Evolutionary conservation across 148 eudicot species (phyloP).

Genomic region (Fagopyrum esculentum): DNA sequence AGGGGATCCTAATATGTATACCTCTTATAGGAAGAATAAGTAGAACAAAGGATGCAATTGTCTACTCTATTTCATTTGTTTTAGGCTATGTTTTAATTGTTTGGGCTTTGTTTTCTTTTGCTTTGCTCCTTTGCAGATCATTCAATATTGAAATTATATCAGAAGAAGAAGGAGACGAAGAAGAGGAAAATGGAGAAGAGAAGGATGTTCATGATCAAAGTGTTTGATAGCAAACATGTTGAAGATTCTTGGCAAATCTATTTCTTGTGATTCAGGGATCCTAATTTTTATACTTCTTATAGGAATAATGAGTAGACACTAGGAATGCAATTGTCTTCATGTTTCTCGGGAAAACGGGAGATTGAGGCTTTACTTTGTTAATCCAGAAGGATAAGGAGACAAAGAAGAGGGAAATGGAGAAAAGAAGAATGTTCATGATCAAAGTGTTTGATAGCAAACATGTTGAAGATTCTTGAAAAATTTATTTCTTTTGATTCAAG

Average conservation of each 20-base stretch:
- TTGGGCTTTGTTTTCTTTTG: no score
- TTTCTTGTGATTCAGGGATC: background rate
- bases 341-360: no score
- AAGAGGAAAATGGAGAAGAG: background rate
- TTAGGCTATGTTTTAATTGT: no score
- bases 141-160: background rate
- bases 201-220: background rate
- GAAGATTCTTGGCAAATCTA: background rate
- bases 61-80: background rate
- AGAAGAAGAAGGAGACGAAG: conserved; percentile 7
- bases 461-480: no score
- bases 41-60: background rate
- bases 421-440: no score
- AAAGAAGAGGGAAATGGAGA: no score
- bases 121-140: no score
- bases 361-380: no score
- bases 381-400: no score
- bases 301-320: background rate
- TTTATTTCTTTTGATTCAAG: no score
- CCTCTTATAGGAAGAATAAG: background rate
- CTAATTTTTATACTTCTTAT: background rate
- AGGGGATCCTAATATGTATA: background rate
- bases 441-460: no score
- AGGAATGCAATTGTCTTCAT: background rate
- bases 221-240: background rate